These are phyloP conservation scores for Cyberlindnera petersonii DNA, from an alignment of 805 yeast species.

Conservation along the genomic window DNA sequence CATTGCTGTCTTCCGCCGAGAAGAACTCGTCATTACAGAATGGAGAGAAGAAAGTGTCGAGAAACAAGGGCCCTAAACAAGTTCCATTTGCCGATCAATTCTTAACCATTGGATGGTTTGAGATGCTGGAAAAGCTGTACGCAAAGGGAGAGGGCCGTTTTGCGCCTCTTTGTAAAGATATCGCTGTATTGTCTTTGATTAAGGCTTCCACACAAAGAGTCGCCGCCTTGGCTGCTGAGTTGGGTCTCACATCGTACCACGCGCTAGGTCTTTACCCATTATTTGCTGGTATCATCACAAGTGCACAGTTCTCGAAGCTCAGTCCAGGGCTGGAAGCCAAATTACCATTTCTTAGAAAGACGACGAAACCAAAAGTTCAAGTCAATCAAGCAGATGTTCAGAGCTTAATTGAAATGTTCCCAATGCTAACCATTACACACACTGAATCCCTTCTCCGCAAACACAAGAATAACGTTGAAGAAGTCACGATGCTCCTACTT, in stretches of 20 bases:
- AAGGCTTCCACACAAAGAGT: conserved; percentile 12
- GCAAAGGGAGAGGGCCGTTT: conserved; percentile 53
- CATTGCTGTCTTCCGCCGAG: conserved; percentile 5
- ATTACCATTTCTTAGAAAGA: conserved; percentile 40
- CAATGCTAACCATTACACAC: conserved; percentile 47
- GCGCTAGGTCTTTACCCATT: conserved; percentile 50
- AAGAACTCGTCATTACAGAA: too few relatives aligned
- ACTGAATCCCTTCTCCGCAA: conserved; percentile 46
- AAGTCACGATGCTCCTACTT: conserved; percentile 52
- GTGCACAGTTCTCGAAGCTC: conserved; percentile 41
- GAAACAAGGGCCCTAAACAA: background rate
- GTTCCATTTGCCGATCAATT: conserved; percentile 49
- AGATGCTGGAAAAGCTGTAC: conserved; percentile 53
- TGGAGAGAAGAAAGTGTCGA: background rate
- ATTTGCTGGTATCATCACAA: conserved; percentile 49
- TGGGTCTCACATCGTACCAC: conserved; percentile 41
- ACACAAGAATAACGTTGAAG: conserved; percentile 49
- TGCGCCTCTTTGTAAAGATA: conserved; percentile 41
- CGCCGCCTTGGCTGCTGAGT: conserved; percentile 38
- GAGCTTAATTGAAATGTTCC: conserved; percentile 56
- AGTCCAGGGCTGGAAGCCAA: conserved; percentile 51
- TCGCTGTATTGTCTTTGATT: conserved; percentile 50
- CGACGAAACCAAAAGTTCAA: background rate
- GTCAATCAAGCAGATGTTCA: conserved; percentile 28
- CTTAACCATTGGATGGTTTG: conserved; percentile 54